Evolutionary conservation across 768 basidiomycete species (phyloP).

Genomic region (Panaeolus papilionaceus): DNA sequence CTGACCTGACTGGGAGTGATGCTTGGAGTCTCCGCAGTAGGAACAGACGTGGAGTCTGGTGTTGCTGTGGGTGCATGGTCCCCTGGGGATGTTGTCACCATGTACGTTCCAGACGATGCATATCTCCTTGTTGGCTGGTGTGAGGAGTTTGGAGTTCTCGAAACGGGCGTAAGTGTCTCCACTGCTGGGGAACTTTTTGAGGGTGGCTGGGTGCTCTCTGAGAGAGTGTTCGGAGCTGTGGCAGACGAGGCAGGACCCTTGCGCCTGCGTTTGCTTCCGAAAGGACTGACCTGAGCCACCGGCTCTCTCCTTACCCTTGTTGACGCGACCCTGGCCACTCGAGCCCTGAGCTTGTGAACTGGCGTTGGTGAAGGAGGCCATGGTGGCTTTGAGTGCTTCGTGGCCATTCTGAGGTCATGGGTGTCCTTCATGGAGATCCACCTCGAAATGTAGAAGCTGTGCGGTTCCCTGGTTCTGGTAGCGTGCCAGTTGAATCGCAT

Average conservation of each 20-base stretch:
- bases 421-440: neutral
- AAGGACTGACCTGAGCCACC: conserved; percentile 12
- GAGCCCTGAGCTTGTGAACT: neutral
- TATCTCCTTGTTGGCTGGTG: conserved; percentile 23
- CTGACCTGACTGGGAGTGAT: conserved; percentile 28
- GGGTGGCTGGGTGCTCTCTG: conserved; percentile 20
- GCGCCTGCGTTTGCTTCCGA: conserved; percentile 16
- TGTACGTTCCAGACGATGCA: conserved; percentile 31
- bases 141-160: conserved; percentile 15
- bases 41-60: conserved; percentile 28
- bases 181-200: conserved; percentile 16
- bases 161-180: conserved; percentile 22
- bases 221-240: conserved; percentile 27
- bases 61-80: conserved; percentile 9
- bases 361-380: neutral
- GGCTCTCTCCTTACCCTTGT: neutral
- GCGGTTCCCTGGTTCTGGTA: neutral
- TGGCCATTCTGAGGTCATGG: neutral
- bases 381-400: neutral
- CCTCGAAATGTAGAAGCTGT: neutral
- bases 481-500: conserved; percentile 1
- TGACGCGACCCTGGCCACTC: neutral
- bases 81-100: neutral
- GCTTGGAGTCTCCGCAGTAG: conserved; percentile 30
- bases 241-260: conserved; percentile 30